Conservation (phyloP, 495 filamentous ascomycete species). For the Penicillium nucicola region DNA sequence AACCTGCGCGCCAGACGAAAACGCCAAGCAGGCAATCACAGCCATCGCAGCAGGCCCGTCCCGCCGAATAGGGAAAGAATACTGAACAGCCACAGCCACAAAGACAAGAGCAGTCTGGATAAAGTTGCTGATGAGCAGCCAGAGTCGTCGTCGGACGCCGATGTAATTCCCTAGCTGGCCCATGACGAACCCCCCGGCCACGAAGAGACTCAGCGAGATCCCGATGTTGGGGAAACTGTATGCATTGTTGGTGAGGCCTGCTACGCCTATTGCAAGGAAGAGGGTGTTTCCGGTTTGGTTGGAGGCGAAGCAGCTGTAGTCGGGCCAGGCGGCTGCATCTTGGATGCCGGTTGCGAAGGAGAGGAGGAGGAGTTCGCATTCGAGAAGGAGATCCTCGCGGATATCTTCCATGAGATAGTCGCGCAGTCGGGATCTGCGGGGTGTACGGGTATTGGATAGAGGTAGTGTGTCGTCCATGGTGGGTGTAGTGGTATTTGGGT, state of each 20-base stretch:
- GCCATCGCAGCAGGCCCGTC: slow-evolving; percentile 34
- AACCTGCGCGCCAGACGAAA: slow-evolving; percentile 57
- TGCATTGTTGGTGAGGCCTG: slow-evolving; percentile 38
- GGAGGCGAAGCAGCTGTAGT: slow-evolving; percentile 62
- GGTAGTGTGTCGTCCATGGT: background rate
- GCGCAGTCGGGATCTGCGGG: background rate
- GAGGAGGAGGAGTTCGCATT: slow-evolving; percentile 32
- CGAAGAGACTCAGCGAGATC: slow-evolving; percentile 51
- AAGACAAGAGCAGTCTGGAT: slow-evolving; percentile 55
- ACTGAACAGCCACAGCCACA: slow-evolving; percentile 46
- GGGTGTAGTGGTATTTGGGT: too few relatives aligned
- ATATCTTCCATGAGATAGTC: slow-evolving; percentile 14
- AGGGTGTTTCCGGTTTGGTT: slow-evolving; percentile 67
- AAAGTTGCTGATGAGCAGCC: slow-evolving; percentile 50
- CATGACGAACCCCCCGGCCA: slow-evolving; percentile 49
- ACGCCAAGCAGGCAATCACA: slow-evolving; percentile 51
- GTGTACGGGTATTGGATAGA: background rate
- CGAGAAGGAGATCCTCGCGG: slow-evolving; percentile 18
- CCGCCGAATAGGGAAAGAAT: slow-evolving; percentile 25
- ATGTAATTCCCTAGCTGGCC: slow-evolving; percentile 55
- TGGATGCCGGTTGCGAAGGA: slow-evolving; percentile 45
- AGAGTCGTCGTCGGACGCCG: slow-evolving; percentile 46
- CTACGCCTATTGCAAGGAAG: slow-evolving; percentile 50
- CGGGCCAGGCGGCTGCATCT: slow-evolving; percentile 60
- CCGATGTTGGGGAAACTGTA: slow-evolving; percentile 47